Percentiles rank a stretch among this genome's conserved stretches.
Conservation (phyloP, 805 yeast genomes). For the Nakazawaea wickerhamii region DNA sequence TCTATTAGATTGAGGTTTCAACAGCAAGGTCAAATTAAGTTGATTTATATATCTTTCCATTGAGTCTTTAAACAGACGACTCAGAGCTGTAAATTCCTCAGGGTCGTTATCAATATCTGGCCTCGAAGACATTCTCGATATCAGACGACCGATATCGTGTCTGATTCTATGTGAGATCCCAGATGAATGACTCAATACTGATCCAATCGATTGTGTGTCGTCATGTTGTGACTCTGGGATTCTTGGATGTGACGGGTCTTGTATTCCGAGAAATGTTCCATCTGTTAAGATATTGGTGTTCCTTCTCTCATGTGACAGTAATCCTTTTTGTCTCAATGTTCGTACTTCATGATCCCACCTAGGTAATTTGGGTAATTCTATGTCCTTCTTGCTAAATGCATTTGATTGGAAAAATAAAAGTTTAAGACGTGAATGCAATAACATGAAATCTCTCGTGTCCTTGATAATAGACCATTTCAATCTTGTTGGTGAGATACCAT, state of each 20-base stretch:
- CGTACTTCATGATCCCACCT: slow-evolving; percentile 19
- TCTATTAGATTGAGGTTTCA: slow-evolving; percentile 77
- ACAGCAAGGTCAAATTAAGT: slow-evolving; percentile 51
- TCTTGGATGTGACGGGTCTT: neutral
- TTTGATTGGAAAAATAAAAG: slow-evolving; percentile 42
- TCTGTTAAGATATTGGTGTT: neutral
- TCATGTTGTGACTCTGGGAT: neutral
- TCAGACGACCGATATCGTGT: neutral
- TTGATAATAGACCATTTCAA: slow-evolving; percentile 77
- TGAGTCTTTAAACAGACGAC: slow-evolving; percentile 33
- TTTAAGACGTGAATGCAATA: slow-evolving; percentile 64
- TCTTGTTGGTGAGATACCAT: slow-evolving; percentile 79
- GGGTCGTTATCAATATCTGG: neutral
- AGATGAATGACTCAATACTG: neutral
- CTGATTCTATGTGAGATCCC: neutral
- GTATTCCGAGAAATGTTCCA: neutral
- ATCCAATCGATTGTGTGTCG: neutral
- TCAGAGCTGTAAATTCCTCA: slow-evolving; percentile 7
- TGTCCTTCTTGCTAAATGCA: slow-evolving; percentile 21
- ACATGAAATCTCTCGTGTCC: slow-evolving; percentile 65
- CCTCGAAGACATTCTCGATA: neutral
- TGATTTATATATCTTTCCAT: slow-evolving; percentile 66
- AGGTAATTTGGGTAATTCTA: slow-evolving; percentile 39
- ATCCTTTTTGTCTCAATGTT: slow-evolving; percentile 4
- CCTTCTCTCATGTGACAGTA: neutral